Percentiles rank a stretch among this genome's conserved stretches.
Evolutionary conservation across 768 basidiomycete species (phyloP).

Genomic region (Strobilomyces echinocephalus): DNA sequence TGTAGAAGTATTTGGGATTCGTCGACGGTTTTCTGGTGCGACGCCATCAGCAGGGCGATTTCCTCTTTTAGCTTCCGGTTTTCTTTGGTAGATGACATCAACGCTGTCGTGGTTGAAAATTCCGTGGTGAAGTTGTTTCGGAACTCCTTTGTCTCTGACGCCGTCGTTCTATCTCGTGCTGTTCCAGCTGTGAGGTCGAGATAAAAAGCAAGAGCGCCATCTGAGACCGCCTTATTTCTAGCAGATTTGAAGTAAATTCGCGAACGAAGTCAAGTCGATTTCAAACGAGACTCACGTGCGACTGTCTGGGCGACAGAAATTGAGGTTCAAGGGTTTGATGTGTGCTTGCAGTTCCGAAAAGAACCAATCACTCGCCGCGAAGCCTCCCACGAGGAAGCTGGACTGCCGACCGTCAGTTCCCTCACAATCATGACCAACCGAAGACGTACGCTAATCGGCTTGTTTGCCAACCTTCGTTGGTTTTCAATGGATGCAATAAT

Average conservation of each 20-base stretch:
- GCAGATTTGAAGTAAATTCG: background rate
- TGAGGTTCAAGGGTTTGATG: slow-evolving; percentile 34
- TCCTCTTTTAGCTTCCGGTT: slow-evolving; percentile 20
- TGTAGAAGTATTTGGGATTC: slow-evolving; percentile 10
- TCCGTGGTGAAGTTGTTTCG: slow-evolving; percentile 31
- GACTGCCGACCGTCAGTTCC: slow-evolving; percentile 18
- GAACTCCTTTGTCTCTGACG: slow-evolving; percentile 31
- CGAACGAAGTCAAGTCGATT: background rate
- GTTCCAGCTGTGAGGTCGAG: slow-evolving; percentile 33
- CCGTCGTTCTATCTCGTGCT: slow-evolving; percentile 20
- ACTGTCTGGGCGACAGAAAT: slow-evolving; percentile 47
- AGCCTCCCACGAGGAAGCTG: slow-evolving; percentile 43
- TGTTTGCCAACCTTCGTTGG: slow-evolving; percentile 16
- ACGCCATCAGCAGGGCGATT: slow-evolving; percentile 5
- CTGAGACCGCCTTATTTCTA: slow-evolving; percentile 45
- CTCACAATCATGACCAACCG: background rate
- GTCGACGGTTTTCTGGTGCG: slow-evolving; percentile 3
- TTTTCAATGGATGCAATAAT: slow-evolving; percentile 25
- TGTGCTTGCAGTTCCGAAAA: slow-evolving; percentile 29
- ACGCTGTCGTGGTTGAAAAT: no score
- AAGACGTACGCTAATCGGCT: slow-evolving; percentile 23
- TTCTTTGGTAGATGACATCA: no score
- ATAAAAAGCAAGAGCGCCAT: slow-evolving; percentile 42
- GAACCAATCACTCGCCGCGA: slow-evolving; percentile 42
- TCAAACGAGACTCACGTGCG: slow-evolving; percentile 38